phyloP scores from a whole-genome alignment of 75 land plant species.

The Cupressus sempervirens region DNA sequence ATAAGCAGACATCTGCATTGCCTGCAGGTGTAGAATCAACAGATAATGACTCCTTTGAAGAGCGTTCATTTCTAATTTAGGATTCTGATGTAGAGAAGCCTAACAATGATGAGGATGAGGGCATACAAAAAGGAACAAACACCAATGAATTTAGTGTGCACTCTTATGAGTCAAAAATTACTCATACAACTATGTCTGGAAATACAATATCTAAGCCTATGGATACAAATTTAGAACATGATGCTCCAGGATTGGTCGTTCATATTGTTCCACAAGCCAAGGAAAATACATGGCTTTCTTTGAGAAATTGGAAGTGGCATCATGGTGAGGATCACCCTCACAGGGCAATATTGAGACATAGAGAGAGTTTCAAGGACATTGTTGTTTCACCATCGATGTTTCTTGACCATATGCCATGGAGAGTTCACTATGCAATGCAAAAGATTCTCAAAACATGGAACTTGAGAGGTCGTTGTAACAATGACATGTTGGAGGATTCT shows the following conservation, averaged over 20 bases:
- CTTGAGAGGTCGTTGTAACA: background rate
- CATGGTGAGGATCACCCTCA: slow-evolving; percentile 16
- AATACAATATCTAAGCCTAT: slow-evolving; percentile 26
- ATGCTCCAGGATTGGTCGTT: slow-evolving; percentile 69
- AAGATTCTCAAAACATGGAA: slow-evolving; percentile 20
- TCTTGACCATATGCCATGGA: slow-evolving; percentile 94
- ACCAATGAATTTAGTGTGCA: background rate
- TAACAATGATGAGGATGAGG: background rate
- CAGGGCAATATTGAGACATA: slow-evolving; percentile 54
- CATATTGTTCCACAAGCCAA: slow-evolving; percentile 54
- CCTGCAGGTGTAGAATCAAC: slow-evolving; percentile 18
- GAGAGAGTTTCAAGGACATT: slow-evolving; percentile 65
- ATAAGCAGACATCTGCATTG: slow-evolving; percentile 17
- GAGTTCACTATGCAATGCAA: slow-evolving; percentile 35
- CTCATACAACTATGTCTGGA: slow-evolving; percentile 13
- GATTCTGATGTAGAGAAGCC: slow-evolving; percentile 3
- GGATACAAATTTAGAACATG: slow-evolving; percentile 17
- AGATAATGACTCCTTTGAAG: slow-evolving; percentile 7
- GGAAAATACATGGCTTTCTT: slow-evolving; percentile 16
- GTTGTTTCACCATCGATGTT: slow-evolving; percentile 84
- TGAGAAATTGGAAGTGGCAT: slow-evolving; percentile 25
- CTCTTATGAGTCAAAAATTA: slow-evolving; percentile 16
- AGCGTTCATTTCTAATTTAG: background rate
- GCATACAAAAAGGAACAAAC: slow-evolving; percentile 8
- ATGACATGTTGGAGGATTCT: slow-evolving; percentile 15